Percentiles rank a stretch among this genome's conserved stretches.
Conservation (phyloP, 2,329 filamentous ascomycete species). For the Plectosphaerella cucumerina region DNA sequence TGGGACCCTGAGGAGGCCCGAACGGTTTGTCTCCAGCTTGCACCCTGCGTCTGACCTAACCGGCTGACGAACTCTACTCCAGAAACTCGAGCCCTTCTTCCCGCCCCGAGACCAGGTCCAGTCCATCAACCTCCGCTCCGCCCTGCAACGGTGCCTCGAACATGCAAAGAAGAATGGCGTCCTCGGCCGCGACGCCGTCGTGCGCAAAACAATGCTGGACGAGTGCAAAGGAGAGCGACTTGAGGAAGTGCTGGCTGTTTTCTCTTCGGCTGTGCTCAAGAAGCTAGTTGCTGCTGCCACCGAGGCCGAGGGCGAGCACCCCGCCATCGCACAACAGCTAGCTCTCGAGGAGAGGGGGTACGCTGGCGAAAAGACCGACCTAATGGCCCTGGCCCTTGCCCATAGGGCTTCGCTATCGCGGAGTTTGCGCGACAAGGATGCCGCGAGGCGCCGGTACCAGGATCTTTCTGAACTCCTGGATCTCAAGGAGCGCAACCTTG, state of each 20-base stretch:
- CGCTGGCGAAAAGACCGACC: constrained; percentile 45
- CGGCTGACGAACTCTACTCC: not conserved
- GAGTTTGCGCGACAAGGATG: constrained; percentile 55
- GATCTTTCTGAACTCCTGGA: constrained; percentile 64
- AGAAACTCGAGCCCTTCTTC: constrained; percentile 89
- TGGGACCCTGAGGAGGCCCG: constrained; percentile 77
- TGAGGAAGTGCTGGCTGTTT: constrained; percentile 77
- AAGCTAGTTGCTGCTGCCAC: constrained; percentile 51
- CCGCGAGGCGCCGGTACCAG: constrained; percentile 52
- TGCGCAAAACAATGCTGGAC: constrained; percentile 94
- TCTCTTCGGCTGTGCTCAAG: constrained; percentile 79
- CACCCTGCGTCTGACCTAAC: not conserved
- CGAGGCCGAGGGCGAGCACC: constrained; percentile 31
- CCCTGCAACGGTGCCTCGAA: constrained; percentile 75
- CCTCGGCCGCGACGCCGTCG: constrained; percentile 71
- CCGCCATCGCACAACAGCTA: constrained; percentile 48
- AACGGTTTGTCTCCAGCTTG: constrained; percentile 49
- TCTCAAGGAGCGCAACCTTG: constrained; percentile 56
- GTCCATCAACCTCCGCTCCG: constrained; percentile 83
- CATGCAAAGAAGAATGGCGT: constrained; percentile 84
- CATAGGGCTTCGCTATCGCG: constrained; percentile 65
- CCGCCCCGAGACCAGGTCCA: constrained; percentile 87
- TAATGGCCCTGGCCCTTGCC: constrained; percentile 67
- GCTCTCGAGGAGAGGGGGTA: constrained; percentile 58
- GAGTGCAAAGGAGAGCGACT: constrained; percentile 91